Base-by-base conservation (phyloP, 192 early-diverging fungal genomes). In the Gorgonomyces haynaldii region DNA sequence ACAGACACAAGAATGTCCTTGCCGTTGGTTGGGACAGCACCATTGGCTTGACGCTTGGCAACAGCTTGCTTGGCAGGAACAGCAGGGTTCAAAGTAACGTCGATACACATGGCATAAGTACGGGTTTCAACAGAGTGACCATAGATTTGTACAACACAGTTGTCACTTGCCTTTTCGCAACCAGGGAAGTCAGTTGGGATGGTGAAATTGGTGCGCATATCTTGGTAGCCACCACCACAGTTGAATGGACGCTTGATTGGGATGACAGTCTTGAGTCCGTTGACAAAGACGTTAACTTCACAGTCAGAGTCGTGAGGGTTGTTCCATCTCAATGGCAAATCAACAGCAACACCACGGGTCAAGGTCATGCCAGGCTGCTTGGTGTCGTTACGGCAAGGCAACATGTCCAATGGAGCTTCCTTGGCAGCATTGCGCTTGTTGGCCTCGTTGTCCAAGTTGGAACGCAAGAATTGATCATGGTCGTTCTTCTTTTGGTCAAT, bases 281-380 rank as follows among this genome's bases (percentile, higher is more conserved):
- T 13, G 47, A 40, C 21, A 46, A 46, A 58, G 56, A 58, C 37
- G 56, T 58, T 58, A 43, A 58, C 50, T 31, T 58, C 56, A 34
- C 56, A 58, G 40, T 58, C 56, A 12, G 40, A 37, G 41, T 58
- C 50, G 56, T 58, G 56, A 16, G 56, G 56, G 48, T 58, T 58
- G 56, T 58, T 58, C 40, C 40, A 58, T 25, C 44, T 48, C 24
- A 52, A 42, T 16, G 56, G 56, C 30, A 58, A 37, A 1, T 58
- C 56, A 26, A 58, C 17, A 21, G 23, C 45, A 29, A 51, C 47
- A 12, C 56, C 56, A 31, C 37, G 26, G 13, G n/a, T 13, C 10
- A 58, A 23, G 10, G 38, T 15, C 40, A 50, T 42, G 32, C 10
- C 49, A 2, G 30, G 3, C 28, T 22, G 42, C 32, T 34, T 34